Base-by-base conservation (phyloP, 2,329 filamentous ascomycete species). In the Cadophora sp. region DNA sequence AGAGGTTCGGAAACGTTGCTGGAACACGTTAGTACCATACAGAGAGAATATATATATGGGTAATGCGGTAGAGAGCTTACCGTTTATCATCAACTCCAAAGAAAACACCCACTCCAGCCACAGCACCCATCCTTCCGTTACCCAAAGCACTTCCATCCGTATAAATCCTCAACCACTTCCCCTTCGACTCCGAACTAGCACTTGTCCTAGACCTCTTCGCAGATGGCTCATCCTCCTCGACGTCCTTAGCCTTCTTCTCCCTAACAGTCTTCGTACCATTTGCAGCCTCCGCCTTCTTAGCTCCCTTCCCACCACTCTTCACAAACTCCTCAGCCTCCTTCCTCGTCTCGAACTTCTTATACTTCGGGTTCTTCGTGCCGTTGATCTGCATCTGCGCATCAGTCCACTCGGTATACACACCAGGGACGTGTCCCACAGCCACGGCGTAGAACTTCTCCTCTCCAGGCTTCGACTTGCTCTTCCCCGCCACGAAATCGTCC, bases 301-400 rank as follows among this genome's bases (percentile, higher is more conserved):
- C 13, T n/a, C 18, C 68, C 79, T 71, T 71, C 55, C 74, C 76
- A 33, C 77, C 80, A 53, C 76, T 78, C 45, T 79, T 81, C 59
- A 97, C 91, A 76, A 92, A 97, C 22, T 87, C 87, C 75, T 95
- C 88, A 0, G 95, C 95, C 78, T 96, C 93, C 66, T 83, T 83
- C 30, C 85, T 83, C 0, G 87, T 91, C 4, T 81, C 78, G 71
- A 94, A 94, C 69, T 86, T 90, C 78, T 90, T 91, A 78, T 91
- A 88, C 72, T 88, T 88, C 48, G 87, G 86, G 2, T 88, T 89
- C 73, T 90, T 90, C 76, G 89, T 90, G 2, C 91, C 92, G 39
- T 83, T 87, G 68, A 96, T 92, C 70, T 95, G 91, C 70, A 88
- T 83, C 68, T 90, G 84, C 13, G 91, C 92, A 50, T 89, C 86